Evolutionary conservation across 805 yeast genomes (phyloP).

Genomic region (Ogataea nonfermentans): DNA sequence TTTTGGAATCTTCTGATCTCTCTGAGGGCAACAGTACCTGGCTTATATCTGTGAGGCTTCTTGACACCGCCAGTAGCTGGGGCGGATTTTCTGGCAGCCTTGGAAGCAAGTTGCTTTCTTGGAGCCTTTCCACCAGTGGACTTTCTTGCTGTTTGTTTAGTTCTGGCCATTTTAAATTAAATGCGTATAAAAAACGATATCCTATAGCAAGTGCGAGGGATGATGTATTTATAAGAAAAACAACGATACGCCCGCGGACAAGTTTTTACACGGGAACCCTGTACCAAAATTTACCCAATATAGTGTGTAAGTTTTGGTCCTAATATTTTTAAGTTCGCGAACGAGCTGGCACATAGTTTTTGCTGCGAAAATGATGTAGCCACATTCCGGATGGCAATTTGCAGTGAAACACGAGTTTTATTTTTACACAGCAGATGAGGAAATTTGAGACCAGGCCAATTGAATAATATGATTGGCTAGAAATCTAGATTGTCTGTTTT

Average conservation of each 20-base stretch:
- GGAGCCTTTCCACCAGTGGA: slow-evolving; percentile 96
- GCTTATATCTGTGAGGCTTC: slow-evolving; percentile 95
- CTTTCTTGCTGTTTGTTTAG: slow-evolving; percentile 92
- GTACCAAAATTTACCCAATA: slow-evolving; percentile 10
- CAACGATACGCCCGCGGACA: slow-evolving; percentile 7
- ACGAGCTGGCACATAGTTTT: slow-evolving; percentile 13
- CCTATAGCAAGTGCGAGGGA: slow-evolving; percentile 8
- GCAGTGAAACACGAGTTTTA: slow-evolving; percentile 7
- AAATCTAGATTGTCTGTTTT: slow-evolving; percentile 1
- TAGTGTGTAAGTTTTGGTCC: slow-evolving; percentile 13
- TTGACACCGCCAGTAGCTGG: slow-evolving; percentile 92
- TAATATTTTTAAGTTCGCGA: slow-evolving; percentile 11
- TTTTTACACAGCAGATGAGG: slow-evolving; percentile 14
- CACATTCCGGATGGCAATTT: slow-evolving; percentile 9
- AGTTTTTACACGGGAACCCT: slow-evolving; percentile 4
- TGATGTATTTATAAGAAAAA: slow-evolving; percentile 11
- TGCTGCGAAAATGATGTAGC: slow-evolving; percentile 3
- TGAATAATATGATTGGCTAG: slow-evolving; percentile 11
- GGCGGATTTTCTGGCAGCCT: slow-evolving; percentile 91
- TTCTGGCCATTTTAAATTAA: slow-evolving; percentile 70
- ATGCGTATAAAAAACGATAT: slow-evolving; percentile 8
- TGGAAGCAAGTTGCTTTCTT: slow-evolving; percentile 89
- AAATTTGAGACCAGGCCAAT: slow-evolving; percentile 11
- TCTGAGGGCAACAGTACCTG: slow-evolving; percentile 95
- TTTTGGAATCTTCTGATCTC: slow-evolving; percentile 98